phyloP scores from a whole-genome alignment of 176 grass and related monocot species.

The Triticum aestivum region IWGSC_CS_RefSeq_v2.1 NC_057810.1:73188503-73189002 shows the following conservation, averaged over 20 bases:
- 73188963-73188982: background rate
- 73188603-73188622: background rate
- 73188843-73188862: background rate
- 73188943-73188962: background rate
- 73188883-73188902: background rate
- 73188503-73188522: background rate
- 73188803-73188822: background rate
- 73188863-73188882: background rate
- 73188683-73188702: background rate
- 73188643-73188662: background rate
- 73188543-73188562: no score
- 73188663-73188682: no score
- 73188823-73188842: background rate
- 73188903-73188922: constrained; percentile 40
- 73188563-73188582: no score
- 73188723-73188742: background rate
- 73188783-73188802: background rate
- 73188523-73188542: no score
- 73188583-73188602: no score
- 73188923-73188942: constrained; percentile 23
- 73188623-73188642: background rate
- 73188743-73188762: background rate
- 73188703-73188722: background rate
- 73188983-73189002: background rate
- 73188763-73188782: background rate